Evolutionary conservation across 2,329 filamentous ascomycete genomes (phyloP).

Genomic region (Fonsecaea monophora): DNA sequence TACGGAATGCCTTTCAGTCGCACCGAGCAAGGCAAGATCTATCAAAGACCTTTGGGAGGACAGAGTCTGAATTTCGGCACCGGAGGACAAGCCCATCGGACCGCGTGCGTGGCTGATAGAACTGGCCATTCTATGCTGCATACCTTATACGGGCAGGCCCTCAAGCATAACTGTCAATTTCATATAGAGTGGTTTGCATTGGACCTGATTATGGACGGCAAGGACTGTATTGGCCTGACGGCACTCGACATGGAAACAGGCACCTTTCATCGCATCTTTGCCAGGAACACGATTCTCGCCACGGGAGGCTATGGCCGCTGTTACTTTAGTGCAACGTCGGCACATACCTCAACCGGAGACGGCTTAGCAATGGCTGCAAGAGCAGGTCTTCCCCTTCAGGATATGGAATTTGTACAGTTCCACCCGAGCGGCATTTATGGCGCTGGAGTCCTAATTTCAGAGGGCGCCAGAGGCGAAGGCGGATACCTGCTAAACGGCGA

Average conservation of each 20-base stretch:
- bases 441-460: slow-evolving; percentile 95
- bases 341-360: slow-evolving; percentile 98
- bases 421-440: slow-evolving; percentile 99
- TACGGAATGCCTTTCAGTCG: slow-evolving; percentile 92
- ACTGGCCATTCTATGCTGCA: slow-evolving; percentile 97
- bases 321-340: slow-evolving; percentile 98
- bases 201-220: slow-evolving; percentile 96
- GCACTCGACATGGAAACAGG: slow-evolving; percentile 92
- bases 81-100: slow-evolving; percentile 96
- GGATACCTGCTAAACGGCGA: slow-evolving; percentile 97
- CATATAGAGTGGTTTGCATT: slow-evolving; percentile 99
- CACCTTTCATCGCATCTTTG: slow-evolving; percentile 85
- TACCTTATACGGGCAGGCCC: slow-evolving; percentile 96
- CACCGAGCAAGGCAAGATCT: slow-evolving; percentile 98
- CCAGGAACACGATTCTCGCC: slow-evolving; percentile 89
- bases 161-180: slow-evolving; percentile 98
- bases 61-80: slow-evolving; percentile 95
- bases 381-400: slow-evolving; percentile 96
- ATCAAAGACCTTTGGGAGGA: slow-evolving; percentile 98
- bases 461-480: slow-evolving; percentile 97
- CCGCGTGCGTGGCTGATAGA: slow-evolving; percentile 93
- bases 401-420: slow-evolving; percentile 99
- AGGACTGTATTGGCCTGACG: slow-evolving; percentile 94
- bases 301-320: slow-evolving; percentile 97
- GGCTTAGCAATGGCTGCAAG: slow-evolving; percentile 99